Percentiles rank a stretch among this genome's conserved stretches.
phyloP scores from a whole-genome alignment of 2,329 filamentous ascomycete species.

The Fusarium pseudoanthophilum region DNA sequence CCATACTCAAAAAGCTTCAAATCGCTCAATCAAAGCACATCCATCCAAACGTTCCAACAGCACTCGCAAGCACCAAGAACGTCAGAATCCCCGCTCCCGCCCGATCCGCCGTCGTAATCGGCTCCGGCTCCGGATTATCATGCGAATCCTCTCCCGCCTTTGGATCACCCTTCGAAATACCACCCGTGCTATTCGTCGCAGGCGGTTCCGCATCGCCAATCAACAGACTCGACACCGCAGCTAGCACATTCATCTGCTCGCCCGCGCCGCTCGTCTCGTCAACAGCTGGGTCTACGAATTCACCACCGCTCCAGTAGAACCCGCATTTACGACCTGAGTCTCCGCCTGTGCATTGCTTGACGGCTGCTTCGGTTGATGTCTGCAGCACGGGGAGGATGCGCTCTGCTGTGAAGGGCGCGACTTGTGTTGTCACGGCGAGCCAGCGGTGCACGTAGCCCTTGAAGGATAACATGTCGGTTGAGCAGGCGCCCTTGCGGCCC shows the following conservation, averaged over 20 bases:
- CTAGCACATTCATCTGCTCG: constrained; percentile 68
- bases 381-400: constrained; percentile 68
- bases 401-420: constrained; percentile 69
- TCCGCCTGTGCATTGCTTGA: constrained; percentile 71
- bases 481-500: constrained; percentile 64
- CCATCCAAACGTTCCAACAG: constrained; percentile 60
- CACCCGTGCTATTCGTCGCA: constrained; percentile 61
- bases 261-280: constrained; percentile 68
- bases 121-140: constrained; percentile 43
- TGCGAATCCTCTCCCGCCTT: constrained; percentile 53
- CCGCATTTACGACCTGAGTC: constrained; percentile 69
- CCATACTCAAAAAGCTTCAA: neutral
- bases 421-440: constrained; percentile 68
- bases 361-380: constrained; percentile 68
- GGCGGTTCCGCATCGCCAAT: constrained; percentile 55
- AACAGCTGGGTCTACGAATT: constrained; percentile 57
- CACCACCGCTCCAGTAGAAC: constrained; percentile 67
- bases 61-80: constrained; percentile 54
- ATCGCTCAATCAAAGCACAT: constrained; percentile 54
- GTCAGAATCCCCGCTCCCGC: constrained; percentile 63
- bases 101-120: constrained; percentile 57
- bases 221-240: constrained; percentile 63
- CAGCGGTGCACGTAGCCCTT: constrained; percentile 76
- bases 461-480: constrained; percentile 77
- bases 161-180: constrained; percentile 58